Evolutionary conservation across 1,284 basidiomycete genomes (phyloP).

Genomic region (Irpex lacteus): DNA sequence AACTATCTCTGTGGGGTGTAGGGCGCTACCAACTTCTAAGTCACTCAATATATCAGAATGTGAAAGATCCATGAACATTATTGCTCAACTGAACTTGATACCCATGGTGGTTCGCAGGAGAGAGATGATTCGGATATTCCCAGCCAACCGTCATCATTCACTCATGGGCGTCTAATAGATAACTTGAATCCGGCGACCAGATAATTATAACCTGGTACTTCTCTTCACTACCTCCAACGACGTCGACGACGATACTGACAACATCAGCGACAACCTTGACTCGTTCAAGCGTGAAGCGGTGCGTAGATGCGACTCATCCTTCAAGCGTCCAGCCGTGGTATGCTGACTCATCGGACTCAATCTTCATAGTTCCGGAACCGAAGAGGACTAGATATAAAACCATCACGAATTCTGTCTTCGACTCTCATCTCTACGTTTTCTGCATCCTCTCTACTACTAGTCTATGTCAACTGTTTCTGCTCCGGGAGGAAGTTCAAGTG

Average conservation of each 20-base stretch:
- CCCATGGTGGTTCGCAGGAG: background rate
- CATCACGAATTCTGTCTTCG: background rate
- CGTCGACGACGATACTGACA: background rate
- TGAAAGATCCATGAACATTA: too few relatives aligned
- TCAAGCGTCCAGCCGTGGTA: background rate
- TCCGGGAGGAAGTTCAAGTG: background rate
- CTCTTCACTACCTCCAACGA: background rate
- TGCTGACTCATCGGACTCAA: background rate
- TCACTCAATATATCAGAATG: too few relatives aligned
- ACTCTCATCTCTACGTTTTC: background rate
- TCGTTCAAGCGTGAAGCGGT: background rate
- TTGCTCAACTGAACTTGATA: background rate
- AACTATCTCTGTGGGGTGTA: too few relatives aligned
- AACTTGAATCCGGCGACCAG: background rate
- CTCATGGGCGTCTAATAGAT: background rate
- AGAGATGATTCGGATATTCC: background rate
- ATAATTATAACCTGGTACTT: too few relatives aligned
- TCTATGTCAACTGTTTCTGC: background rate
- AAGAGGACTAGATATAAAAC: background rate
- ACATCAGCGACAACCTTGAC: background rate
- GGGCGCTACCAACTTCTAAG: too few relatives aligned
- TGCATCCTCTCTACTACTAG: background rate
- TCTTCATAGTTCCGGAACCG: background rate
- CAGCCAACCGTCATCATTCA: background rate
- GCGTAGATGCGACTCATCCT: background rate